phyloP scores from a whole-genome alignment of 179 eudicot species.

The Beta macrorhiza region DNA sequence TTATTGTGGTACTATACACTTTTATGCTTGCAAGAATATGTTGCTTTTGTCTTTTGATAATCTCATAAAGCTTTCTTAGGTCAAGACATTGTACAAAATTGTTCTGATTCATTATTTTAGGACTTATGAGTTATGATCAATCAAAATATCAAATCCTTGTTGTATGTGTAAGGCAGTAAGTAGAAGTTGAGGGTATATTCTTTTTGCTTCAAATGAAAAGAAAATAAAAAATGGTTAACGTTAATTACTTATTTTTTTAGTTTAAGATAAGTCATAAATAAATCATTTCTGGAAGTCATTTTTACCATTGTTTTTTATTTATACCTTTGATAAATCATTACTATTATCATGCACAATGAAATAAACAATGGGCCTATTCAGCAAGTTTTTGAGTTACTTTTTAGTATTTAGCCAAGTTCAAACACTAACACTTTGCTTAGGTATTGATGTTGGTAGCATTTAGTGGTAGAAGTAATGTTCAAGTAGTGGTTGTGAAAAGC shows the following conservation, averaged over 20 bases:
- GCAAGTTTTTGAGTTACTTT: too few relatives aligned
- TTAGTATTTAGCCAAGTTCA: too few relatives aligned
- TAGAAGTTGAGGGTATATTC: conserved; percentile 1
- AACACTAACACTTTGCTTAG: too few relatives aligned
- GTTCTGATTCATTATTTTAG: conserved; percentile 11
- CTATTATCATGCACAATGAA: too few relatives aligned
- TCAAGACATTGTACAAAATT: background rate
- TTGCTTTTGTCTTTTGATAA: conserved; percentile 19
- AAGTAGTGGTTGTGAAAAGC: too few relatives aligned
- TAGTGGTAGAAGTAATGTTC: too few relatives aligned
- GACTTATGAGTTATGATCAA: background rate
- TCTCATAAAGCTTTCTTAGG: background rate
- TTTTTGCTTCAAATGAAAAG: background rate
- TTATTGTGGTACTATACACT: conserved; percentile 4
- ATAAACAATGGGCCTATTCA: too few relatives aligned
- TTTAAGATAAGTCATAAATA: background rate
- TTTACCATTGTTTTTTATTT: background rate
- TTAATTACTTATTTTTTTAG: background rate
- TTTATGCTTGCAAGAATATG: conserved; percentile 13
- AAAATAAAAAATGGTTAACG: too few relatives aligned
- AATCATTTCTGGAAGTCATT: background rate
- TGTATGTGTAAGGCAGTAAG: background rate
- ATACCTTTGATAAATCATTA: background rate
- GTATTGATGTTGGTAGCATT: too few relatives aligned
- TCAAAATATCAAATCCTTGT: background rate